Conservation (phyloP, 495 filamentous ascomycete species). For the Chaetomidium leptoderma region DNA sequence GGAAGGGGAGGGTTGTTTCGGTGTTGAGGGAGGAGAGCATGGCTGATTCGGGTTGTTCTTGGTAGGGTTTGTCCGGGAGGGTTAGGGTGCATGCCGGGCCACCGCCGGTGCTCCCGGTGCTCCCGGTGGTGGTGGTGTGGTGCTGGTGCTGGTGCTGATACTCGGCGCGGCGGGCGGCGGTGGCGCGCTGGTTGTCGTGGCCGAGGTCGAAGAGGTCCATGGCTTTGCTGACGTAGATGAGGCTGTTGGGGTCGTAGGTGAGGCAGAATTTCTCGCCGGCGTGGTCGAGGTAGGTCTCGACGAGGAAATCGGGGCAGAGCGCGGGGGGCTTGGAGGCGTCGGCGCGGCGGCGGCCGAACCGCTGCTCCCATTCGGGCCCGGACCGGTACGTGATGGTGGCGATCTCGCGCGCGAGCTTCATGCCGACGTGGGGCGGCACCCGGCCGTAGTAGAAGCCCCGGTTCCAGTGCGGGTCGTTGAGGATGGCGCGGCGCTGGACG, state of each 20-base stretch:
- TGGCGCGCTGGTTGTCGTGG: slow-evolving; percentile 52
- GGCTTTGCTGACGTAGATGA: slow-evolving; percentile 95
- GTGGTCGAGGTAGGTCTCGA: slow-evolving; percentile 98
- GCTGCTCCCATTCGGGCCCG: slow-evolving; percentile 95
- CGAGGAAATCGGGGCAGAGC: slow-evolving; percentile 92
- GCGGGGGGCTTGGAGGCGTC: slow-evolving; percentile 83
- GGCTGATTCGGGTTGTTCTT: slow-evolving; percentile 51
- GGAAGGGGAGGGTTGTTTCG: background rate
- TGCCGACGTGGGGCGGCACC: slow-evolving; percentile 88
- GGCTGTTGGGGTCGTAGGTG: slow-evolving; percentile 95
- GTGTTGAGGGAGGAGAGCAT: background rate
- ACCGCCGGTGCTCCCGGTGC: background rate
- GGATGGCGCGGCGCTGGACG: slow-evolving; percentile 93
- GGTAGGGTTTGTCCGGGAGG: slow-evolving; percentile 77
- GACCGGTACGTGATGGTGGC: slow-evolving; percentile 96
- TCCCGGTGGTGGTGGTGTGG: background rate
- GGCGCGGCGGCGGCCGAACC: slow-evolving; percentile 83
- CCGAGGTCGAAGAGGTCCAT: slow-evolving; percentile 99
- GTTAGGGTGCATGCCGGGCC: slow-evolving; percentile 71
- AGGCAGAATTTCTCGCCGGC: slow-evolving; percentile 98
- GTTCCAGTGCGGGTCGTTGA: slow-evolving; percentile 97
- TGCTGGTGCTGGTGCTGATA: slow-evolving; percentile 8
- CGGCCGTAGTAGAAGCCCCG: slow-evolving; percentile 92
- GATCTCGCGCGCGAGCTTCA: slow-evolving; percentile 97
- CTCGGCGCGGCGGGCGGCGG: slow-evolving; percentile 39